Evolutionary conservation across 2,329 filamentous ascomycete genomes (phyloP).

Genomic region (Metarhizium album): DNA sequence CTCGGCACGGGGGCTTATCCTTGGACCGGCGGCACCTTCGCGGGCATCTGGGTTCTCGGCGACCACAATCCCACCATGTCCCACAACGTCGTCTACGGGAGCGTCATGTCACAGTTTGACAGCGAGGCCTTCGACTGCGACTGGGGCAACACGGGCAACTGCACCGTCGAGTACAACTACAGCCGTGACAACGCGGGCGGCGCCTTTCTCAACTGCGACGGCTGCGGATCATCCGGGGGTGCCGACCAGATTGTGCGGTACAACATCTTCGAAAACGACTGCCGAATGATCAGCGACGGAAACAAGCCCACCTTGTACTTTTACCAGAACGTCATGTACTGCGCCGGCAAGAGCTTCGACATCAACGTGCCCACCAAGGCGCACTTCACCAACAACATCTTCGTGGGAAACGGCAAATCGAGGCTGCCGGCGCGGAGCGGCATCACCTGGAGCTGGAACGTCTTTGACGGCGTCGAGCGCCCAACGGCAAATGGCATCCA

Average conservation of each 20-base stretch:
- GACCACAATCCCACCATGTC: constrained; percentile 11
- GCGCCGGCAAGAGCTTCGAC: constrained; percentile 12
- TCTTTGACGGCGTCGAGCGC: constrained; percentile 12
- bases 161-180: constrained; percentile 17
- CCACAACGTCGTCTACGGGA: constrained; percentile 15
- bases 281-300: constrained; percentile 14
- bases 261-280: constrained; percentile 17
- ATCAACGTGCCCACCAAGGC: constrained; percentile 11
- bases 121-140: constrained; percentile 18
- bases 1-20: constrained; percentile 15
- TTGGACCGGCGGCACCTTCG: constrained; percentile 17
- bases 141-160: constrained; percentile 16
- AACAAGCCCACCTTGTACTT: constrained; percentile 12
- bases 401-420: constrained; percentile 13
- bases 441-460: constrained; percentile 13
- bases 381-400: constrained; percentile 16
- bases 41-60: constrained; percentile 18
- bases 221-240: constrained; percentile 14
- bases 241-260: constrained; percentile 16
- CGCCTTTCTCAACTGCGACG: constrained; percentile 17
- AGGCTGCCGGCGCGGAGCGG: constrained; percentile 9
- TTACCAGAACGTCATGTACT: constrained; percentile 18
- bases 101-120: constrained; percentile 13
- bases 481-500: constrained; percentile 9
- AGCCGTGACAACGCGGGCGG: constrained; percentile 18